phyloP scores from a whole-genome alignment of 83 land plant species.

The Thuja plicata region DNA sequence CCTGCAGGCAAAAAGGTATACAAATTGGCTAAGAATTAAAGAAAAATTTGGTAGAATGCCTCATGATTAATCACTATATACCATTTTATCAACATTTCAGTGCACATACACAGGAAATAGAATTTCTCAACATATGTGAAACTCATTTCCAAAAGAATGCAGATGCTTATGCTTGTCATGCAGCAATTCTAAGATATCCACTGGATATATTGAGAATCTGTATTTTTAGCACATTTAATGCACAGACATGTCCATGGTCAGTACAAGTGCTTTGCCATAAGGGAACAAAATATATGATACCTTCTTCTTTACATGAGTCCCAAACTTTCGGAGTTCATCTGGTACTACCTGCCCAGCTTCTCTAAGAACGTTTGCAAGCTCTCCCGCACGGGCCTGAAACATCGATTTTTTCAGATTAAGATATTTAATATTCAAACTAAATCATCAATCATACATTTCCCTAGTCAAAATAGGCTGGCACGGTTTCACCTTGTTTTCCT shows the following conservation, averaged over 20 bases:
- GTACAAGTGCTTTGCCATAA: not conserved
- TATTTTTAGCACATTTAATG: not conserved
- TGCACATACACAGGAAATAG: not conserved
- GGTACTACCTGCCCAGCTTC: slow-evolving; percentile 95
- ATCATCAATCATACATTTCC: not conserved
- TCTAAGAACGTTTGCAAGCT: slow-evolving; percentile 89
- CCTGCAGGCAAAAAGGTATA: slow-evolving; percentile 44
- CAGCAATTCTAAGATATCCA: not conserved
- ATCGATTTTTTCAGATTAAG: not conserved
- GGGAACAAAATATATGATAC: slow-evolving; percentile 27
- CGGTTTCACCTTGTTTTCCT: not conserved
- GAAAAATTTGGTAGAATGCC: not conserved
- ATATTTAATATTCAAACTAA: not conserved
- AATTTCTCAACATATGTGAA: not conserved
- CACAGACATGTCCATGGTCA: not conserved
- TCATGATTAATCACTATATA: not conserved
- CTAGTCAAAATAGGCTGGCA: not conserved
- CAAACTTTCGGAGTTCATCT: slow-evolving; percentile 78
- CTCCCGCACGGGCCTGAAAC: slow-evolving; percentile 87
- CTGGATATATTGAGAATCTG: not conserved
- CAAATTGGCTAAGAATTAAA: not conserved
- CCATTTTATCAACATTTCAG: not conserved
- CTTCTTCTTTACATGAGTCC: slow-evolving; percentile 98
- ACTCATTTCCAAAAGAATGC: not conserved
- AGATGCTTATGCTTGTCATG: not conserved